Base-by-base conservation (phyloP, 2,329 filamentous ascomycete species). In the Fusarium piperis region DNA sequence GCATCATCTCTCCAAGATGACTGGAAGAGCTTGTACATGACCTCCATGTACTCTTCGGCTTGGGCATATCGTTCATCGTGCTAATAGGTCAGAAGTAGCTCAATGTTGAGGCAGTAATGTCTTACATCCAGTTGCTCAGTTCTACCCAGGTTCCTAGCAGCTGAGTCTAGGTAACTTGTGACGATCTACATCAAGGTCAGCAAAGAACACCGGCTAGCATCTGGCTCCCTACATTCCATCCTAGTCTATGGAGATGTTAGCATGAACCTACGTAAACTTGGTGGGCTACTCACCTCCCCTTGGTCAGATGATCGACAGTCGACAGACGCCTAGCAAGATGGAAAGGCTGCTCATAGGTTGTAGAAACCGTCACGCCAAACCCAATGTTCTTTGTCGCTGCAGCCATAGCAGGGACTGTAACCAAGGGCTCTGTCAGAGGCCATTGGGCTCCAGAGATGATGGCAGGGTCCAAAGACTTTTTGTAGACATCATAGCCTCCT, bases 301-400 rank as follows among this genome's bases (percentile, higher is more conserved):
- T 88, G 1, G 87, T 90, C 4, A 93, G 81, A 76, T 93, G 91
- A 74, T 93, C 91, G 0, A 92, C 83, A 0, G 91, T 93, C 0
- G 88, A 90, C 20, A 93, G 77, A 12, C 91, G 82, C 36, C 91
- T 81, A 0, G 91, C 91, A 23, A 93, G 82, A 72, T 92, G 89
- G 75, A 92, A 93, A 0, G 91, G 91, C 74, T 90, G 88, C 75
- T 93, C 91, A 67, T 93, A 93, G 0, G 90, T 92, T 2, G 91
- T 92, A 2, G 89, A 88, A 2, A 91, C 88, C 0, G 91, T 93
- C 6, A 93, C 89, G 0, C 91, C 91, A 69, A 93, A 93, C 0
- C 88, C 90, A 30, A 94, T 87, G 67, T 85, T 91, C 74, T 90
- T 86, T 0, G 92, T 93, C 0, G 84, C 91, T 0, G 91, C 90